Evolutionary conservation across 371 early-diverging fungal genomes (phyloP), one percentile per base, ranked within the genome.

Genomic region (Mortierella sp.): DNA sequence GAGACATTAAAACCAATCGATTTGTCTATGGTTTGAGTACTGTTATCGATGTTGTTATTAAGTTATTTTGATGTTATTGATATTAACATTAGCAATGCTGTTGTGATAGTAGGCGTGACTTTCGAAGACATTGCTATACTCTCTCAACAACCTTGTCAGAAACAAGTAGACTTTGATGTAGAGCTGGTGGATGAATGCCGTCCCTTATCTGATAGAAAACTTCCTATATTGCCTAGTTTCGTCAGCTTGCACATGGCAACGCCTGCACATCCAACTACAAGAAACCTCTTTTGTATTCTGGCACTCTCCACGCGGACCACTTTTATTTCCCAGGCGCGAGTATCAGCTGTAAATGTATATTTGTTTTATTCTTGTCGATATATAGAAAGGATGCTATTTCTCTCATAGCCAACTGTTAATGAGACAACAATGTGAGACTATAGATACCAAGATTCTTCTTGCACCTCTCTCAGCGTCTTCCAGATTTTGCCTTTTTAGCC

Each of bases 131-230:
- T 62, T 21, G 64, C 58, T 67, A 4, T 55, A 28, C n/a, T 24
- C 68, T 63, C 28, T 48, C 40, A 3, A 33, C 48, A 4, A 58
- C 43, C 10, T 3, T 4, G n/a, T n/a, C n/a, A 50, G 21, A 15
- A 7, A 50, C 9, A 11, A 71, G 72, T n/a, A n/a, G 0, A 77
- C 72, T 38, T 71, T 77, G 61, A 72, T n/a, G 48, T 48, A n/a
- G 48, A n/a, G 16, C n/a, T 48, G 16, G 7, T n/a, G 52, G 52
- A 24, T 16, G 64, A 15, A 1, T 22, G 32, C 13, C 19, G n/a
- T n/a, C n/a, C n/a, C n/a, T n/a, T n/a, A n/a, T n/a, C n/a, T n/a
- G n/a, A 15, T 1, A 7, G 16, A 50, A 50, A 7, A 16, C 15
- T 10, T 41, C 10, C 4, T n/a, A n/a, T n/a, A 7, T 41, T n/a